These are phyloP conservation scores for Pycnococcus provasolii DNA, from an alignment of 139 green algal genomes.

Conservation along the genomic window DNA sequence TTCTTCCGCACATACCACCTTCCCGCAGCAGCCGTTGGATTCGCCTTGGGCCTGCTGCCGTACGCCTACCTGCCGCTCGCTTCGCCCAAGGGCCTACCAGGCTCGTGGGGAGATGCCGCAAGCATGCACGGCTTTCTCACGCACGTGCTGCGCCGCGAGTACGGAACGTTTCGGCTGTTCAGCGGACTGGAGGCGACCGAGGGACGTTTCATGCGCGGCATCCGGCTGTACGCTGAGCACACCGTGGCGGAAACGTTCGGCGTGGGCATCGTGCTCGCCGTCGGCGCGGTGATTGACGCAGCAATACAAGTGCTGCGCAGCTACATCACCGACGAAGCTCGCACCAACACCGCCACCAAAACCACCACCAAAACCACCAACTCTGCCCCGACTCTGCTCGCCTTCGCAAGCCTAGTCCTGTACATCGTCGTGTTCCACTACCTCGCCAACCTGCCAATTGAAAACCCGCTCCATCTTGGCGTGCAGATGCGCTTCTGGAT, in stretches of 20 bases:
- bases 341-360: too few species aligned
- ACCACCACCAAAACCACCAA: too few species aligned
- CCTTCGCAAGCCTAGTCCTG: conserved; percentile 1
- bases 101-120: conserved; percentile 18
- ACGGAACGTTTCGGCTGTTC: conserved; percentile 20
- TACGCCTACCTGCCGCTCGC: conserved; percentile 18
- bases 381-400: neutral
- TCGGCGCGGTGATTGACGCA: neutral
- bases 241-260: neutral
- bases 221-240: neutral
- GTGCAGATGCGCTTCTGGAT: conserved; percentile 23
- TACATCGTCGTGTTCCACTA: conserved; percentile 14
- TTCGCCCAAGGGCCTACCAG: neutral
- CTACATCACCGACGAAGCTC: neutral
- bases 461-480: conserved; percentile 15
- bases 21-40: too few species aligned
- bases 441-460: conserved; percentile 24
- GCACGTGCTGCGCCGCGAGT: conserved; percentile 21
- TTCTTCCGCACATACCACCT: too few species aligned
- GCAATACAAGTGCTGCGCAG: neutral
- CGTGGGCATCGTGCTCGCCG: neutral
- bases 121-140: conserved; percentile 19
- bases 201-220: neutral
- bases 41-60: neutral
- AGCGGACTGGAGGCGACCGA: neutral